A percentile compares a stretch with the other conserved stretches of the same genome.
These are phyloP conservation scores for Vigna mungo DNA, from an alignment of 306 rosid species.

Conservation along the genomic window DNA sequence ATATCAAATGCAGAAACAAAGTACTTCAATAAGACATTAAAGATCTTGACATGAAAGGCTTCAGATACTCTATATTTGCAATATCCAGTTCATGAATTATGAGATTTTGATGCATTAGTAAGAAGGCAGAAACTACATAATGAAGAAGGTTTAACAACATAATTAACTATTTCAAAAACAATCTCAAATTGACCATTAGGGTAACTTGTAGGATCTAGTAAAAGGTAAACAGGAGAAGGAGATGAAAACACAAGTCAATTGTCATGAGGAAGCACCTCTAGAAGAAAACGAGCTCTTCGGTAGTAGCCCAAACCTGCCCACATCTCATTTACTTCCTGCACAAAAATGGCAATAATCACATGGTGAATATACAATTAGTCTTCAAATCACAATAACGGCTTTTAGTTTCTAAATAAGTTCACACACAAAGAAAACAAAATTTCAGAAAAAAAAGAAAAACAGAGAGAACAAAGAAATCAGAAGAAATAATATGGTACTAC, in stretches of 20 bases:
- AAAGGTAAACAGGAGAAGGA: not conserved
- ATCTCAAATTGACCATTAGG: not conserved
- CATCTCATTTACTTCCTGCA: slow-evolving; percentile 93
- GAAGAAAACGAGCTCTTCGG: slow-evolving; percentile 89
- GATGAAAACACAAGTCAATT: not conserved
- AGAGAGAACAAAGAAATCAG: not conserved
- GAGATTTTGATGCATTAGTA: slow-evolving; percentile 28
- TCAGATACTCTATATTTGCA: not conserved
- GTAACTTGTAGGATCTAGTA: not conserved
- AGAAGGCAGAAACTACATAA: not conserved
- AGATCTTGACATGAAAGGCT: slow-evolving; percentile 31
- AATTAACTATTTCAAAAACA: slow-evolving; percentile 18
- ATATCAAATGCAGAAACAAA: slow-evolving; percentile 30
- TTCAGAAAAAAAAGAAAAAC: too few relatives aligned
- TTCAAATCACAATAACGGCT: slow-evolving; percentile 15
- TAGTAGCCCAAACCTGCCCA: slow-evolving; percentile 99
- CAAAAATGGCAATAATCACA: slow-evolving; percentile 13
- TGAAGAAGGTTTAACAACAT: slow-evolving; percentile 7
- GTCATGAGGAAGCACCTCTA: slow-evolving; percentile 62
- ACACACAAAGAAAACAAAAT: slow-evolving; percentile 23
- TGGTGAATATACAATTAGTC: slow-evolving; percentile 26
- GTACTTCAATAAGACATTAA: slow-evolving; percentile 13
- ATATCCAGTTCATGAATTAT: slow-evolving; percentile 29
- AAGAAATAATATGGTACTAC: slow-evolving; percentile 13
- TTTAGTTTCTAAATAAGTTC: slow-evolving; percentile 1